Evolutionary conservation across 768 basidiomycete species (phyloP), one percentile per base, ranked within the genome.

Genomic region (Macrolepiota dolichaula): DNA sequence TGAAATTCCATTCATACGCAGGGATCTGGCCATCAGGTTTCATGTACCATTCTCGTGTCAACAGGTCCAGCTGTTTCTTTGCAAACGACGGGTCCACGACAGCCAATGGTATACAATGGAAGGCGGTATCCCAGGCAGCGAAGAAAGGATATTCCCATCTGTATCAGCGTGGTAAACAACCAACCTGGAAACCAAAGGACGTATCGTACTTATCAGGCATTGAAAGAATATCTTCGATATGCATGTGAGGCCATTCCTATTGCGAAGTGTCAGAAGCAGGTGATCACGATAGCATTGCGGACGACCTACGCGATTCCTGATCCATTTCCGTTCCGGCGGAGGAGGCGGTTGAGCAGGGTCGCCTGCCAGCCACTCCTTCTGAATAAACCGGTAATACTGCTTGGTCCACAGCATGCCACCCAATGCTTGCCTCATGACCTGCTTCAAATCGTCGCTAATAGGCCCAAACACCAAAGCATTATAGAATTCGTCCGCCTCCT

Each of bases 111-210:
- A 99, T 94, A 69, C 96, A 98, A 70, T 99, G 97, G 81, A 99
- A 99, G n/a, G 97, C 97, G 0, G 91, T 94, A 72, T 96, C 93
- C 94, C 94, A 96, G 53, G 96, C 96, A 0, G 96, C 96, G 69
- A 99, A 98, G 82, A 97, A 98, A 0, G 97, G 97, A 72, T 98
- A 98, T 75, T 99, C 97, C 97, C 97, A 92, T 72, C 89, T 92
- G 55, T 24, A 51, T 52, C 50, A 63, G 62, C 51, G 50, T 24
- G 50, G 36, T 38, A 38, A 57, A 62, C 53, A 65, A 51, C 55
- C 54, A 56, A 40, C 40, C 32, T 22, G 47, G 51, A 25, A 55
- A 6, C 4, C 29, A 4, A 37, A 36, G 51, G 5, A 54, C n/a
- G 24, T 0, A 25, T 74, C 82, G 22, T 63, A 96, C 89, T 99